These are phyloP conservation scores for Termitomyces sp. DNA, from an alignment of 768 basidiomycete species.

Conservation along the genomic window DNA sequence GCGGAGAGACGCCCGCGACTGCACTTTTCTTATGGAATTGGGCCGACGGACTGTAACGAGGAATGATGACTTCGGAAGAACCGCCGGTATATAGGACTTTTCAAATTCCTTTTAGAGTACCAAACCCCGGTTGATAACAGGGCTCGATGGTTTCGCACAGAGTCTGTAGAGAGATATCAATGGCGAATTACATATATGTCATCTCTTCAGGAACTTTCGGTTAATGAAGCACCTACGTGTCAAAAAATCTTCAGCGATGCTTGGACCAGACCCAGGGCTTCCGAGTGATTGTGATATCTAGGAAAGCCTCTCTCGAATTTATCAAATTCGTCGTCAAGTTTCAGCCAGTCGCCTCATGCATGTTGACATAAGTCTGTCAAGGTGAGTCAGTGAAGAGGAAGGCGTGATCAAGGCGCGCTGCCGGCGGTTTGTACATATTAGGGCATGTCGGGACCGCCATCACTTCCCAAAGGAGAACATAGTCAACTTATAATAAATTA, in stretches of 20 bases:
- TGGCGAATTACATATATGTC: background rate
- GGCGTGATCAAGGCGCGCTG: background rate
- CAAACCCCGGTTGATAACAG: background rate
- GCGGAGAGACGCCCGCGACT: constrained; percentile 4
- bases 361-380: too few relatives aligned
- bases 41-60: background rate
- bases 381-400: constrained; percentile 4
- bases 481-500: constrained; percentile 7
- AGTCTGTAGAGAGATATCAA: background rate
- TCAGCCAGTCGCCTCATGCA: too few relatives aligned
- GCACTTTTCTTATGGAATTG: constrained; percentile 7
- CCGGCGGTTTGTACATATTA: constrained; percentile 8
- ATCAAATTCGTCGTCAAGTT: background rate
- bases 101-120: background rate
- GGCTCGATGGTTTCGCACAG: background rate
- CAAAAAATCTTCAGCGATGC: too few relatives aligned
- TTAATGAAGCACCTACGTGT: background rate
- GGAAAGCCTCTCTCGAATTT: too few relatives aligned
- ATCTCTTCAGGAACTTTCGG: background rate
- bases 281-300: too few relatives aligned
- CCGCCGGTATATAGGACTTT: constrained; percentile 1
- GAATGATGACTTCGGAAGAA: constrained; percentile 9
- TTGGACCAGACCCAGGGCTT: too few relatives aligned
- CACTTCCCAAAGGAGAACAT: constrained; percentile 9
- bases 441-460: constrained; percentile 3